These are phyloP conservation scores for Cyclostephanos invisitatus DNA, from an alignment of 108 stramenopile species.

Conservation along the genomic window DNA sequence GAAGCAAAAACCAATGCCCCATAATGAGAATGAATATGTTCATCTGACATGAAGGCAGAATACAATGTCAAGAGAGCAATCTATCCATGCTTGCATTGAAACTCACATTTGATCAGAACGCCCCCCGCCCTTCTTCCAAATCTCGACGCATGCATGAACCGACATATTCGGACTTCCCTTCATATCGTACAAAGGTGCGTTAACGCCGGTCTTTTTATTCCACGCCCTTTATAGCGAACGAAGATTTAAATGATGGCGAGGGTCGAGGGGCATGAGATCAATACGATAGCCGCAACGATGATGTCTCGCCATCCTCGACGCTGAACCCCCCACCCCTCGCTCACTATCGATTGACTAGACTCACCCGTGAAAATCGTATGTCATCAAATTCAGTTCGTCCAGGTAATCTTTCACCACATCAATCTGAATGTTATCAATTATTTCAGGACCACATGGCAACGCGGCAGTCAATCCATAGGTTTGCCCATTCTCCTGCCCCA, in stretches of 20 bases:
- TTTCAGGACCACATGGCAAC: constrained; percentile 41
- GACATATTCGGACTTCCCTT: constrained; percentile 9
- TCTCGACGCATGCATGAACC: constrained; percentile 15
- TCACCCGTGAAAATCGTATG: constrained; percentile 46
- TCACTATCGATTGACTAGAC: background rate
- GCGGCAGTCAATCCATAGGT: constrained; percentile 43
- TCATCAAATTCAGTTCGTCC: constrained; percentile 46
- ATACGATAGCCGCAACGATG: constrained; percentile 4
- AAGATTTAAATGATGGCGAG: too few species aligned
- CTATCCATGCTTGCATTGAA: background rate
- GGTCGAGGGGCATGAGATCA: constrained; percentile 6
- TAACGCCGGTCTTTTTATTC: constrained; percentile 24
- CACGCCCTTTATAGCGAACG: too few species aligned
- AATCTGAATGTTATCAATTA: constrained; percentile 29
- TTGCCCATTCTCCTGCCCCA: constrained; percentile 23
- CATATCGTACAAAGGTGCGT: constrained; percentile 38
- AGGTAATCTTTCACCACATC: constrained; percentile 8
- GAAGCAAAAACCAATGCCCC: background rate
- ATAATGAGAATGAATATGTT: too few species aligned
- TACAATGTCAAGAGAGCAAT: background rate
- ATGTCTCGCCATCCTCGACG: background rate
- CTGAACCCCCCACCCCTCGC: background rate
- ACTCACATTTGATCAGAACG: constrained; percentile 15
- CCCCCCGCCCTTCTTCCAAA: constrained; percentile 16
- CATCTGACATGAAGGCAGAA: too few species aligned